phyloP scores from a whole-genome alignment of 2,329 filamentous ascomycete species.

The Colletotrichum zoysiae region DNA sequence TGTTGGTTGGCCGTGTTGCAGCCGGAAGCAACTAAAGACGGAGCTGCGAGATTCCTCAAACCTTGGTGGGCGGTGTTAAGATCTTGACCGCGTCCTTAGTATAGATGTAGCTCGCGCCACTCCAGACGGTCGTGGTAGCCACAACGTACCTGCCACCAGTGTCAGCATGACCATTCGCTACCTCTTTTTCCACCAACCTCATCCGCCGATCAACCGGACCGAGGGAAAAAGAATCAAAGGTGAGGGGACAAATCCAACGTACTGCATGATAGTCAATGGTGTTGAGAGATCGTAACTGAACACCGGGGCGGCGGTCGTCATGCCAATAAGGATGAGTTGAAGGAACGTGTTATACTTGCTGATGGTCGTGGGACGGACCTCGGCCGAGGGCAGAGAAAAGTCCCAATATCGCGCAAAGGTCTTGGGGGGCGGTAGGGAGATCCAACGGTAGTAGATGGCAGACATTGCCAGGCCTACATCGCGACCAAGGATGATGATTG shows the following conservation, averaged over 20 bases:
- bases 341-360: constrained; percentile 95
- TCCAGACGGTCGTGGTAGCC: constrained; percentile 91
- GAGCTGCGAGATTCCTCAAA: neutral
- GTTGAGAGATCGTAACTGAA: constrained; percentile 69
- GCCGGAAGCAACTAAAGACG: neutral
- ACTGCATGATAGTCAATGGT: constrained; percentile 74
- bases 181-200: neutral
- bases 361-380: constrained; percentile 85
- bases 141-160: constrained; percentile 77
- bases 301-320: constrained; percentile 84
- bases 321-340: constrained; percentile 87
- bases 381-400: constrained; percentile 89
- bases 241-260: constrained; percentile 52
- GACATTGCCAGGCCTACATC: constrained; percentile 86
- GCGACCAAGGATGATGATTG: constrained; percentile 88
- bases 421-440: constrained; percentile 92
- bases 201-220: too few relatives aligned
- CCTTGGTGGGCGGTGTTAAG: constrained; percentile 54
- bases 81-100: constrained; percentile 94
- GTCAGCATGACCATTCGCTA: constrained; percentile 45
- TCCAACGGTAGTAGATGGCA: constrained; percentile 96
- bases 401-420: constrained; percentile 96
- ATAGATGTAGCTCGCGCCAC: constrained; percentile 90
- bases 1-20: neutral
- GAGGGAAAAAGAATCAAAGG: too few relatives aligned